Evolutionary conservation across 2,329 filamentous ascomycete species (phyloP), one percentile per base, ranked within the genome.

Genomic region (Westerdykella ornata): DNA sequence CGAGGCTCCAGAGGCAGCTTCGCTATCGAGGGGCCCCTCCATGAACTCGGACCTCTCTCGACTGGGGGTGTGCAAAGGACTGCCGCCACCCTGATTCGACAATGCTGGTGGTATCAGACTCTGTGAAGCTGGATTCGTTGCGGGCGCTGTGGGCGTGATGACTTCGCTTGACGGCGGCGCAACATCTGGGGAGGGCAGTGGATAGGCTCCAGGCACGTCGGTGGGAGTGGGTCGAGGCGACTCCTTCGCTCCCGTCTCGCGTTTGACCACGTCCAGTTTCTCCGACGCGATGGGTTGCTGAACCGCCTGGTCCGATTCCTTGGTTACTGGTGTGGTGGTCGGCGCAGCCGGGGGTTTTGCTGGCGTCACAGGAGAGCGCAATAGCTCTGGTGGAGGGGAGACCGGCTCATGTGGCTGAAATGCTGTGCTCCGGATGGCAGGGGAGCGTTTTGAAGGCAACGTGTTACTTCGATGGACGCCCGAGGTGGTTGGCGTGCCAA

Each of bases 371-470:
- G 20, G 20, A 9, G 20, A 22, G 20, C 20, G 20, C 20, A 22
- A 22, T 9, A 22, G 9, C 20, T 22, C 20, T 22, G 20, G 20
- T 22, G 20, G 20, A 22, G 30, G 30, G 13, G 30, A 75, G 2
- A 80, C 75, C 31, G 77, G 70, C 30, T 32, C 15, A 6, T 32
- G 4, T 4, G 13, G 30, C 6, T n/a, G 30, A 16, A 32, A 32
- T 6, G 30, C 30, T 13, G 30, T 13, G 30, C 30, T 32, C 12
- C 30, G 30, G 33, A 89, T 66, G 7, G 79, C 80, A 6, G 88
- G 87, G 0, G 88, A 92, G 62, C 85, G 84, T 61, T 94, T 94
- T 0, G 90, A 92, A 1, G 92, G 92, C 12, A 97, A 75, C 3
- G 92, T 98, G 61, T 97, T 97, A 68, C 90, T 96, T 51, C 82